Percentiles rank a stretch among this genome's conserved stretches.
phyloP scores from a whole-genome alignment of 768 basidiomycete genomes.

The Hygrophoropsis aurantiaca region DNA sequence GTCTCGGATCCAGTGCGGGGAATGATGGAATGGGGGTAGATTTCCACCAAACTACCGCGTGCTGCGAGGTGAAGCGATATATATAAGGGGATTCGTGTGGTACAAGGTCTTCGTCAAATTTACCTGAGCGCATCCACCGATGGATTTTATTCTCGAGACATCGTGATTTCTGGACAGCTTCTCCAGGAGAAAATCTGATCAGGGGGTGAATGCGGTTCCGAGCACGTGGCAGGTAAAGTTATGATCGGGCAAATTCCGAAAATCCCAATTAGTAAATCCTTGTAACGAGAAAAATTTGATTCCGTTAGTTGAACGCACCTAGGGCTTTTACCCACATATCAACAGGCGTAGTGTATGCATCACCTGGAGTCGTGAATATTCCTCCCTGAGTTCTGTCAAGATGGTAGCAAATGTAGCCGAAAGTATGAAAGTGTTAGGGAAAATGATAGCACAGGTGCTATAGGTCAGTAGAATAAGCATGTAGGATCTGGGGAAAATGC shows the following conservation, averaged over 20 bases:
- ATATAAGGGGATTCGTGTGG: background rate
- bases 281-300: slow-evolving; percentile 56
- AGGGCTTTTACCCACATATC: slow-evolving; percentile 91
- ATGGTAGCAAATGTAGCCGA: slow-evolving; percentile 13
- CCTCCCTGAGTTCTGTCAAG: slow-evolving; percentile 74
- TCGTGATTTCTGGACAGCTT: slow-evolving; percentile 73
- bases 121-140: slow-evolving; percentile 80
- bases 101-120: slow-evolving; percentile 12
- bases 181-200: slow-evolving; percentile 71
- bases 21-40: slow-evolving; percentile 71
- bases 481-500: slow-evolving; percentile 28
- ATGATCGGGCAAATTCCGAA: slow-evolving; percentile 31
- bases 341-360: slow-evolving; percentile 84
- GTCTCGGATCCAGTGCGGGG: slow-evolving; percentile 68
- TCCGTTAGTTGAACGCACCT: slow-evolving; percentile 61
- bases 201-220: slow-evolving; percentile 7
- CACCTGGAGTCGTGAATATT: slow-evolving; percentile 82
- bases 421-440: no score
- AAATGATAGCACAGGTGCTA: slow-evolving; percentile 2
- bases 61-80: slow-evolving; percentile 30
- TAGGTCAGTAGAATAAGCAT: background rate
- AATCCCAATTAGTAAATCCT: slow-evolving; percentile 33
- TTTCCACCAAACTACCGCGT: slow-evolving; percentile 88
- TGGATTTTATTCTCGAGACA: slow-evolving; percentile 66
- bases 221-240: slow-evolving; percentile 28